Evolutionary conservation across 495 filamentous ascomycete genomes (phyloP).

Genomic region (Penicillium paxilli): DNA sequence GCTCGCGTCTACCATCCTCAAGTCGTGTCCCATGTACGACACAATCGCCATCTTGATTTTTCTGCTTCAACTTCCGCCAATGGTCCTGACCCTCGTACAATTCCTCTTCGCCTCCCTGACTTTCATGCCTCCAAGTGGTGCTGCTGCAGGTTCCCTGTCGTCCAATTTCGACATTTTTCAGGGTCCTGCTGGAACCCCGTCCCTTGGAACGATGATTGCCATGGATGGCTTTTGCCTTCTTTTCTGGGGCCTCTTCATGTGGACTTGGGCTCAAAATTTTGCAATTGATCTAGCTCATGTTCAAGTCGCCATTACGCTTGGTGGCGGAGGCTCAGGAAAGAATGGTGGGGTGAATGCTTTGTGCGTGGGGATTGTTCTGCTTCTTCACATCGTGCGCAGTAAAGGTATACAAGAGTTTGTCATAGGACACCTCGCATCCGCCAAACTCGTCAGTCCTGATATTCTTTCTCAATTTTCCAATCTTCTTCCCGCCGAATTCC

Average conservation of each 20-base stretch:
- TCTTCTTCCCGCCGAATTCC: constrained; percentile 44
- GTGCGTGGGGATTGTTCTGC: constrained; percentile 76
- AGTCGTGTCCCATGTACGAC: constrained; percentile 88
- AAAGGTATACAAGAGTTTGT: constrained; percentile 56
- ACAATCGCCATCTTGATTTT: constrained; percentile 98
- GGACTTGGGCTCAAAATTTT: constrained; percentile 83
- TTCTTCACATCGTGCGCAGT: constrained; percentile 64
- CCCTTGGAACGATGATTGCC: constrained; percentile 75
- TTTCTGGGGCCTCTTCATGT: constrained; percentile 82
- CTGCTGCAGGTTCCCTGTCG: constrained; percentile 51
- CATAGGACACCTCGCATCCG: constrained; percentile 44
- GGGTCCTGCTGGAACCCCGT: constrained; percentile 69
- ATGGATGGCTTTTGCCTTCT: constrained; percentile 79
- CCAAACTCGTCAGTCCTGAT: constrained; percentile 47
- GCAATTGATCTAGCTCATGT: constrained; percentile 93
- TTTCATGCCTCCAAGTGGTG: constrained; percentile 75
- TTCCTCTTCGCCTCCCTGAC: constrained; percentile 91
- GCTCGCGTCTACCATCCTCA: constrained; percentile 80
- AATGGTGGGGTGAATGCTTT: constrained; percentile 71
- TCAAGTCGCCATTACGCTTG: constrained; percentile 90
- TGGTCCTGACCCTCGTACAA: constrained; percentile 86
- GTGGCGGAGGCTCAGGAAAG: constrained; percentile 77
- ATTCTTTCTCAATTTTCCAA: constrained; percentile 45
- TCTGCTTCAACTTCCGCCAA: constrained; percentile 91
- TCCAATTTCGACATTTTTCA: constrained; percentile 74